Percentiles rank a stretch among this genome's conserved stretches.
These are phyloP conservation scores for Chaetomiaceae sp. DNA, from an alignment of 2,329 filamentous ascomycete species.

Conservation along the genomic window DNA sequence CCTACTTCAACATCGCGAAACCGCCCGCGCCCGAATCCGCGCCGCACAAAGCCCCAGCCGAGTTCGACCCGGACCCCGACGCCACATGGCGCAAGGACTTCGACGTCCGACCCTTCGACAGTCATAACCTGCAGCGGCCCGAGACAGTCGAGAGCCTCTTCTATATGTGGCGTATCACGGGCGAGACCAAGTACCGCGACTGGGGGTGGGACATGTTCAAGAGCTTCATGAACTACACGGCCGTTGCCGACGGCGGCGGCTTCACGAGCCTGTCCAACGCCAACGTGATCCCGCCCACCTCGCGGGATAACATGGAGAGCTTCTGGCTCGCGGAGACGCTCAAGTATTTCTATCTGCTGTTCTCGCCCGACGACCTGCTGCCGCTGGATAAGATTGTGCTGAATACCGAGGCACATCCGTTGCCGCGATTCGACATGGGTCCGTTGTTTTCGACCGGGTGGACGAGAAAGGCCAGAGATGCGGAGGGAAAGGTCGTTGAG, in stretches of 20 bases:
- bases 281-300: constrained; percentile 61
- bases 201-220: constrained; percentile 99
- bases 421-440: constrained; percentile 81
- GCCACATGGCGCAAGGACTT: constrained; percentile 74
- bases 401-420: constrained; percentile 91
- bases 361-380: constrained; percentile 76
- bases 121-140: constrained; percentile 89
- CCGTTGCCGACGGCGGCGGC: constrained; percentile 70
- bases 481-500: constrained; percentile 38
- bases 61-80: constrained; percentile 48
- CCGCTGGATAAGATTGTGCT: constrained; percentile 84
- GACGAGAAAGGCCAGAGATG: constrained; percentile 62
- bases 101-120: constrained; percentile 72
- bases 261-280: constrained; percentile 81
- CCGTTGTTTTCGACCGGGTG: constrained; percentile 76
- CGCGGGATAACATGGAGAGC: constrained; percentile 93
- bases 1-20: constrained; percentile 74
- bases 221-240: constrained; percentile 80
- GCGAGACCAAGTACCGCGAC: constrained; percentile 79
- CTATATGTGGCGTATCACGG: constrained; percentile 98
- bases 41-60: constrained; percentile 45
- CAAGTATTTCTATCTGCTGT: constrained; percentile 96
- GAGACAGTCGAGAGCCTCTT: constrained; percentile 96
- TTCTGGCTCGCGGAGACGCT: constrained; percentile 98
- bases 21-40: constrained; percentile 61